Percentiles rank a stretch among this genome's conserved stretches.
Evolutionary conservation across 2,329 filamentous ascomycete genomes (phyloP).

Genomic region (Dothidotthia symphoricarpi): DNA sequence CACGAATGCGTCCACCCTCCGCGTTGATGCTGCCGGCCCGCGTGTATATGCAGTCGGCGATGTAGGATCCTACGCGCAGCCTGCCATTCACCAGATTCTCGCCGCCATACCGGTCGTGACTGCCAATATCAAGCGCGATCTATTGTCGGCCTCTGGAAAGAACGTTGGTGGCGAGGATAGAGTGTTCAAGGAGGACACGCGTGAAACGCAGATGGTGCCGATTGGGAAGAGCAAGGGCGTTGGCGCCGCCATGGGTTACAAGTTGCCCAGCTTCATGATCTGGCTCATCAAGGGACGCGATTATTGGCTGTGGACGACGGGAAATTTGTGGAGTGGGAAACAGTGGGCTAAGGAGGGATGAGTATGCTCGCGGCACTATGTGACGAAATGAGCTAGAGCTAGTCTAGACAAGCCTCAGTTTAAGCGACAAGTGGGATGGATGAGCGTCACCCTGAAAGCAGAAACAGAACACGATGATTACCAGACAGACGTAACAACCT

Average conservation of each 20-base stretch:
- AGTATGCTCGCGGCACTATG: too few relatives aligned
- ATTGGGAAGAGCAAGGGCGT: slow-evolving; percentile 30
- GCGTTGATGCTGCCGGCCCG: slow-evolving; percentile 19
- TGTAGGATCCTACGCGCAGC: slow-evolving; percentile 31
- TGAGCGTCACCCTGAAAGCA: too few relatives aligned
- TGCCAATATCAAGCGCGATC: slow-evolving; percentile 52
- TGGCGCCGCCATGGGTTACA: slow-evolving; percentile 36
- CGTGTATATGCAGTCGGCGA: slow-evolving; percentile 42
- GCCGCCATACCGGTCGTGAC: slow-evolving; percentile 38
- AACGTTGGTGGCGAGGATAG: slow-evolving; percentile 20
- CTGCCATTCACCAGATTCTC: slow-evolving; percentile 38
- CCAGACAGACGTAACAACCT: too few relatives aligned
- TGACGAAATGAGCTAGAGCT: too few relatives aligned
- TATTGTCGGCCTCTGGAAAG: slow-evolving; percentile 41
- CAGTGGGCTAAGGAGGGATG: too few relatives aligned
- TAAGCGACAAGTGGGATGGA: too few relatives aligned
- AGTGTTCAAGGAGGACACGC: slow-evolving; percentile 16
- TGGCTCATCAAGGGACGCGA: slow-evolving; percentile 42
- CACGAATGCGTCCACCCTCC: slow-evolving; percentile 30
- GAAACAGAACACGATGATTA: too few relatives aligned
- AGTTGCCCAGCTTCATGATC: slow-evolving; percentile 37
- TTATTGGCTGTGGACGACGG: slow-evolving; percentile 52
- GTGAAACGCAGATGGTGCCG: slow-evolving; percentile 29
- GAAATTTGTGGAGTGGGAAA: slow-evolving; percentile 51
- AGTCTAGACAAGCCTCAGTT: too few relatives aligned